Evolutionary conservation across 257 asterid genomes (phyloP).

Genomic region (Plantago ovata): DNA sequence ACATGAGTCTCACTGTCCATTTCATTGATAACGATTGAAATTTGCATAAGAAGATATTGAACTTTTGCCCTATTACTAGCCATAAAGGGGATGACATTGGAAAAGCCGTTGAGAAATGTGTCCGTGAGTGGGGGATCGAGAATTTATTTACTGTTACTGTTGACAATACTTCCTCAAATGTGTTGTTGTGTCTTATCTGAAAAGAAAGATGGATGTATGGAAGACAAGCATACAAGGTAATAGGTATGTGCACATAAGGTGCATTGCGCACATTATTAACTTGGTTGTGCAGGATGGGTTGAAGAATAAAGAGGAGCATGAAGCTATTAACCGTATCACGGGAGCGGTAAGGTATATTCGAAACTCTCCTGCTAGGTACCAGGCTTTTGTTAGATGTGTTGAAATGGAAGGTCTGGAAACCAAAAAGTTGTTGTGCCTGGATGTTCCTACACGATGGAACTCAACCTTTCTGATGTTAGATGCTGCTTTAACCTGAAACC

Average conservation of each 20-base stretch:
- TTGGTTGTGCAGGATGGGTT: slow-evolving; percentile 14
- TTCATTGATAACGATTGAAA: not conserved
- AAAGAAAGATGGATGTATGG: not conserved
- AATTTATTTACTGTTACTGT: slow-evolving; percentile 3
- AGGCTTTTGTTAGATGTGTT: not conserved
- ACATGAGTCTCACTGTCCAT: not conserved
- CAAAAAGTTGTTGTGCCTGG: not conserved
- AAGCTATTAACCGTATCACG: not conserved
- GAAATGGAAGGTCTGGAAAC: not conserved
- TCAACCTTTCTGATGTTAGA: slow-evolving; percentile 18
- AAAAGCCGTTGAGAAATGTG: not conserved
- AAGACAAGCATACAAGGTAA: not conserved
- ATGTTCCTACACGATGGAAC: slow-evolving; percentile 14
- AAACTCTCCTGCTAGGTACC: not conserved
- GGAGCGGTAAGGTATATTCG: not conserved
- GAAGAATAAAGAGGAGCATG: not conserved
- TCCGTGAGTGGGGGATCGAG: slow-evolving; percentile 3
- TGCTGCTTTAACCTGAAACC: not conserved
- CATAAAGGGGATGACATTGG: slow-evolving; percentile 2
- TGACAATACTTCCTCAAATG: slow-evolving; percentile 5
- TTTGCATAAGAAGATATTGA: not conserved
- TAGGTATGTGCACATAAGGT: slow-evolving; percentile 5
- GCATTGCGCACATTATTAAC: slow-evolving; percentile 6
- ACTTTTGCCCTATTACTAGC: not conserved
- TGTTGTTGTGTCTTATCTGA: not conserved